Evolutionary conservation across 192 early-diverging fungal species (phyloP).

Genomic region (Backusella tuberculispora): DNA sequence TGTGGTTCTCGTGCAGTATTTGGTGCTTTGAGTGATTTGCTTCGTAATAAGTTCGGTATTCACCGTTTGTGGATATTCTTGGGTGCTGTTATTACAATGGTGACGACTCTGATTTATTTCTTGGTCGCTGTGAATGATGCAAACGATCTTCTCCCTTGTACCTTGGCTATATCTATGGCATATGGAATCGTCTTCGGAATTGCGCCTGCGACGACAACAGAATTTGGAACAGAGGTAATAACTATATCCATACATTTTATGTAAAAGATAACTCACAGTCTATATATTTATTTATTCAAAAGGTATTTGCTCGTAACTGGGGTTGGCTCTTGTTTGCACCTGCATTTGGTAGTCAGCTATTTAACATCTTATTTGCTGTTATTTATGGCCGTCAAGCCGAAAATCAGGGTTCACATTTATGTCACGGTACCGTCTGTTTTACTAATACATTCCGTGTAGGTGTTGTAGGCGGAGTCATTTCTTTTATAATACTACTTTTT

Average conservation of each 20-base stretch:
- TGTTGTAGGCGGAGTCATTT: neutral
- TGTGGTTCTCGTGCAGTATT: slow-evolving; percentile 37
- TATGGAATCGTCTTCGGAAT: slow-evolving; percentile 41
- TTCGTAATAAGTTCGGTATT: slow-evolving; percentile 28
- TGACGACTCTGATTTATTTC: slow-evolving; percentile 18
- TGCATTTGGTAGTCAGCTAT: slow-evolving; percentile 39
- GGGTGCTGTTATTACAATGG: slow-evolving; percentile 18
- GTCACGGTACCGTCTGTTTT: slow-evolving; percentile 37
- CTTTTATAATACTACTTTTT: neutral
- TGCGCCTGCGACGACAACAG: slow-evolving; percentile 36
- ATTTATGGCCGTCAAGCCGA: slow-evolving; percentile 35
- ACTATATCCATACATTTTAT: neutral
- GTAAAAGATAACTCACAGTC: neutral
- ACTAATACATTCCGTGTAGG: slow-evolving; percentile 29
- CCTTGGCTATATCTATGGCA: slow-evolving; percentile 25
- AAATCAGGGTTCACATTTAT: slow-evolving; percentile 29
- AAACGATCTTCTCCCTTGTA: slow-evolving; percentile 28
- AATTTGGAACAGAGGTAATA: slow-evolving; percentile 38
- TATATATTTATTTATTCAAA: neutral
- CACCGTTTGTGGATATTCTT: slow-evolving; percentile 42
- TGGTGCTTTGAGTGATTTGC: slow-evolving; percentile 31
- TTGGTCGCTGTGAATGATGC: slow-evolving; percentile 17
- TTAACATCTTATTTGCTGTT: slow-evolving; percentile 39
- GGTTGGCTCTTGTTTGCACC: slow-evolving; percentile 44
- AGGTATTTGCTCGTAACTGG: slow-evolving; percentile 45